These are phyloP conservation scores for Cyberlindnera veronae DNA, from an alignment of 805 yeast genomes.

Conservation along the genomic window DNA sequence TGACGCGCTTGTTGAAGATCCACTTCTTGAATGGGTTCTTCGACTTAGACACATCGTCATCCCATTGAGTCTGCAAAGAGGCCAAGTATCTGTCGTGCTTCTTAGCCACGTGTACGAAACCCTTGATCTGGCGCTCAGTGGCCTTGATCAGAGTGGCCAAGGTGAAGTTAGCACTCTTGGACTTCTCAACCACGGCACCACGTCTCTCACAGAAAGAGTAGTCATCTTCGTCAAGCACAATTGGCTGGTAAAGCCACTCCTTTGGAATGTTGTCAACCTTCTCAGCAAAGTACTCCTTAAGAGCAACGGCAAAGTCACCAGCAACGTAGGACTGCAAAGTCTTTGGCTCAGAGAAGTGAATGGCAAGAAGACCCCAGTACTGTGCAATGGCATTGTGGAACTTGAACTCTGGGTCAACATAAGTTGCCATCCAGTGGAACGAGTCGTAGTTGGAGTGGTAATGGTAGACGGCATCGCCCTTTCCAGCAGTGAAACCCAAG, in stretches of 20 bases:
- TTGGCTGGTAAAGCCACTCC: slow-evolving; percentile 32
- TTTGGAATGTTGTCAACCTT: slow-evolving; percentile 36
- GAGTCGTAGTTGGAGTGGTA: slow-evolving; percentile 77
- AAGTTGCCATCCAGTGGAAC: slow-evolving; percentile 62
- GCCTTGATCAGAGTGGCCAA: slow-evolving; percentile 29
- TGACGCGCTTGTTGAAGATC: slow-evolving; percentile 26
- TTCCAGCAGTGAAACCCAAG: slow-evolving; percentile 46
- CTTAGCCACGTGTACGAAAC: slow-evolving; percentile 23
- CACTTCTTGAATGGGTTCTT: slow-evolving; percentile 32
- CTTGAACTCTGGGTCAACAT: slow-evolving; percentile 60
- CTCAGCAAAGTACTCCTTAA: slow-evolving; percentile 37
- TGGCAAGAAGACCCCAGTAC: slow-evolving; percentile 45
- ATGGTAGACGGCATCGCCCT: slow-evolving; percentile 59
- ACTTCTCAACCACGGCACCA: slow-evolving; percentile 5
- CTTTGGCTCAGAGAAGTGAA: slow-evolving; percentile 47
- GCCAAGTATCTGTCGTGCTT: slow-evolving; percentile 27
- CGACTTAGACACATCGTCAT: slow-evolving; percentile 25
- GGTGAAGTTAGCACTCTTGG: slow-evolving; percentile 13
- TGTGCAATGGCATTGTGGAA: slow-evolving; percentile 56
- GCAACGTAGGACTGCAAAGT: slow-evolving; percentile 38
- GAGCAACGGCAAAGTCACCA: slow-evolving; percentile 36
- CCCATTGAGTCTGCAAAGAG: slow-evolving; percentile 27
- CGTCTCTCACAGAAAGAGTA: slow-evolving; percentile 11
- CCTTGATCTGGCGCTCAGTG: slow-evolving; percentile 27
- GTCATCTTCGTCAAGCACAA: slow-evolving; percentile 12